phyloP scores from a whole-genome alignment of 345 rosid species.

The Brassica napus region DNA sequence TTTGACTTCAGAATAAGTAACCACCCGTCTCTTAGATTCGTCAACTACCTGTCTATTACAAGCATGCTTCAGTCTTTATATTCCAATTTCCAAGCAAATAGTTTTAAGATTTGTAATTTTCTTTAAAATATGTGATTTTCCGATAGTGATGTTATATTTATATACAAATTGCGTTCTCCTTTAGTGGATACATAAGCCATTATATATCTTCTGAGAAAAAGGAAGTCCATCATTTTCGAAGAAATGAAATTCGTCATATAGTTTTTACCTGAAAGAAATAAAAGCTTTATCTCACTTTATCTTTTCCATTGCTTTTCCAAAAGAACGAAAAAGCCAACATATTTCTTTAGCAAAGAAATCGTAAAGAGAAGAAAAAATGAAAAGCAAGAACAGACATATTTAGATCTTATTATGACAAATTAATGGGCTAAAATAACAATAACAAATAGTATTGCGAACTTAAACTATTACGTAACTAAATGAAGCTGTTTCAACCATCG shows the following conservation, averaged over 20 bases:
- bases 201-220: neutral
- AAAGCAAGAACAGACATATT: neutral
- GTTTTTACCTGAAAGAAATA: constrained; percentile 8
- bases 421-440: neutral
- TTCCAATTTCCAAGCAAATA: too few species aligned
- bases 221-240: neutral
- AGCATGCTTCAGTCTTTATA: too few species aligned
- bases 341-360: constrained; percentile 14
- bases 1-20: too few species aligned
- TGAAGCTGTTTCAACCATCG: constrained; percentile 1
- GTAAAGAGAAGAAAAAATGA: neutral
- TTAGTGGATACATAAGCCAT: constrained; percentile 1
- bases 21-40: too few species aligned
- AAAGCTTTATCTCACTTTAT: constrained; percentile 33
- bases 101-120: too few species aligned
- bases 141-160: neutral
- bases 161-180: constrained; percentile 1
- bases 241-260: neutral
- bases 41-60: too few species aligned
- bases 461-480: neutral
- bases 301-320: constrained; percentile 16
- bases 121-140: neutral
- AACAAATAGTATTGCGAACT: neutral
- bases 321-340: constrained; percentile 12
- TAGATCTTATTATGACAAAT: neutral